These are phyloP conservation scores for Pyracantha coccinea DNA, from an alignment of 331 rosid genomes.

Conservation along the genomic window DNA sequence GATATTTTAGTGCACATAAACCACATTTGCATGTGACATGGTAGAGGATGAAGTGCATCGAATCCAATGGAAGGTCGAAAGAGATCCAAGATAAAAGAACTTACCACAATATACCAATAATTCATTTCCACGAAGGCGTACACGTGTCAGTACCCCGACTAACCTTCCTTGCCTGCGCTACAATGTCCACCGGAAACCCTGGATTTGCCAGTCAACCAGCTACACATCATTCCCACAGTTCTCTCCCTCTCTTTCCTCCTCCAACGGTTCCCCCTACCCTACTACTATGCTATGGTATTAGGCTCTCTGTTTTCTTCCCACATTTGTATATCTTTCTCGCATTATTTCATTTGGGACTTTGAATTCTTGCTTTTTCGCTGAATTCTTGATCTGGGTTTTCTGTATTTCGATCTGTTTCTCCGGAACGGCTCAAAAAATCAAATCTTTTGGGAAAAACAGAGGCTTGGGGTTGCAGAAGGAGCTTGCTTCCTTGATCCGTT, in stretches of 20 bases:
- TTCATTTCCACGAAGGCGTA: neutral
- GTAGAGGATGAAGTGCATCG: neutral
- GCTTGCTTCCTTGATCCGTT: neutral
- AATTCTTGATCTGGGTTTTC: constrained; percentile 15
- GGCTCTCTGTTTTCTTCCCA: neutral
- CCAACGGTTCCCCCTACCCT: constrained; percentile 37
- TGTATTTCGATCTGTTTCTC: neutral
- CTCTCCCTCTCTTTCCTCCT: constrained; percentile 8
- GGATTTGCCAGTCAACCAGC: constrained; percentile 35
- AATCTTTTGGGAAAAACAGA: neutral
- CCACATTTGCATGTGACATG: neutral
- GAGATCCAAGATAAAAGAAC: constrained; percentile 5
- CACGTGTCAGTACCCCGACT: constrained; percentile 37
- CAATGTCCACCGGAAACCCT: constrained; percentile 46
- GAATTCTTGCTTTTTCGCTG: neutral
- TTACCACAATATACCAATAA: constrained; percentile 4
- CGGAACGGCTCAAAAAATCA: neutral
- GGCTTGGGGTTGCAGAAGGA: neutral
- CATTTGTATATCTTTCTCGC: neutral
- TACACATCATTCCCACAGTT: neutral
- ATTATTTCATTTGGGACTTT: constrained; percentile 18
- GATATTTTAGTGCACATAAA: no score
- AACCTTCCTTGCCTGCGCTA: constrained; percentile 20
- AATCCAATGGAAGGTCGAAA: neutral
- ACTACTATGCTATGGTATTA: constrained; percentile 7